Evolutionary conservation across 2,329 filamentous ascomycete genomes (phyloP), one percentile per base, ranked within the genome.

Genomic region (Cytospora schulzeri): DNA sequence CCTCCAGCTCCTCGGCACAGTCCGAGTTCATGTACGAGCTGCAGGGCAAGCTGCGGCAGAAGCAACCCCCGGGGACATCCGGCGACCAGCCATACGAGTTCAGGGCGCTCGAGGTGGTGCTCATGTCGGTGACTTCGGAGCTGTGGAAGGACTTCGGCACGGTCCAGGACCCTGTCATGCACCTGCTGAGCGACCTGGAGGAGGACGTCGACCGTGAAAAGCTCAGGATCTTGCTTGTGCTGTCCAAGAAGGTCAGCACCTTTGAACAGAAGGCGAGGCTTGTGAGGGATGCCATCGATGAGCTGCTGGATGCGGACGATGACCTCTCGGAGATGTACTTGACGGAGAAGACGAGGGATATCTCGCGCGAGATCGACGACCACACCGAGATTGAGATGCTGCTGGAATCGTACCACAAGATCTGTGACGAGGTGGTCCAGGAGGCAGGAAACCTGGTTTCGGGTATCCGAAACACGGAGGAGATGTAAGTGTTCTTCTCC

Each of bases 21-120:
- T 97, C 93, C 4, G 87, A 95, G 17, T 99, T 99, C 79, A 96
- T 99, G 87, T 97, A 98, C 77, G 95, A 98, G 73, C 80, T 99
- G 24, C 93, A 98, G 76, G 92, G 92, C 15, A 97, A 96, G 74
- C 81, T 99, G 53, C 89, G 92, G 68, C 92, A 97, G 73, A 94
- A 93, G 75, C 83, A 88, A 65, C 74, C 80, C 2, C 80, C 83
- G 0, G 77, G 80, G n/a, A 83, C 86, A 19, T 50, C 55, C 35
- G 85, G 83, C 41, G 85, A 86, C 2, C 83, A 99, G 6, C 92
- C 95, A 0, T 99, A 99, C 76, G 95, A 99, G 76, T 97, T 98
- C 76, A 90, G 95, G 31, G 95, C 95, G 5, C 85, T 99, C 22
- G 95, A 99, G 83, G 92, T 95, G 0, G 93, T 98, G 15, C 82